Evolutionary conservation across 1,284 basidiomycete species (phyloP).

Genomic region (Leccinum subfulvum): DNA sequence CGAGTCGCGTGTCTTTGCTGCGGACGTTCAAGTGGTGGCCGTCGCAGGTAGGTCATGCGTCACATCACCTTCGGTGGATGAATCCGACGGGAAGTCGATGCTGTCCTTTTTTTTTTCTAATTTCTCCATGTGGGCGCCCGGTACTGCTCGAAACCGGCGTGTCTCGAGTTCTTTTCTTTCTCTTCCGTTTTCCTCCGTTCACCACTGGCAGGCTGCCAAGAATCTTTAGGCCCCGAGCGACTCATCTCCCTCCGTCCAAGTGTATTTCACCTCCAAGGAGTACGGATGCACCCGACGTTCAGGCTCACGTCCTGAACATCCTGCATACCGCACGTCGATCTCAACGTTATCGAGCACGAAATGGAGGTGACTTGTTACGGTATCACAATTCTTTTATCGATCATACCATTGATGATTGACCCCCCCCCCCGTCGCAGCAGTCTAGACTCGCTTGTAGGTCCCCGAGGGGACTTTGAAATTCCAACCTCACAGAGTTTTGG

Average conservation of each 20-base stretch:
- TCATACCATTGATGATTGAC: slow-evolving; percentile 14
- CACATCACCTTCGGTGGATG: slow-evolving; percentile 1
- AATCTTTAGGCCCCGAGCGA: slow-evolving; percentile 15
- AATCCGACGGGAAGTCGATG: slow-evolving; percentile 6
- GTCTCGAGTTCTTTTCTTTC: background rate
- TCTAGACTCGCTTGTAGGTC: slow-evolving; percentile 39
- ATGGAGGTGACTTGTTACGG: slow-evolving; percentile 20
- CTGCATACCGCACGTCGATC: slow-evolving; percentile 18
- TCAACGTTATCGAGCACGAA: slow-evolving; percentile 19
- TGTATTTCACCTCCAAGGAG: slow-evolving; percentile 14
- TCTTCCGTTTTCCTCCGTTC: background rate
- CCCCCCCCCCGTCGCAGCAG: slow-evolving; percentile 9
- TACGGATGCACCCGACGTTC: slow-evolving; percentile 13
- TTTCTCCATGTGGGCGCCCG: slow-evolving; percentile 1
- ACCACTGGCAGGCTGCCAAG: slow-evolving; percentile 15
- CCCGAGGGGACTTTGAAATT: slow-evolving; percentile 41
- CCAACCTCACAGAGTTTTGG: slow-evolving; percentile 46
- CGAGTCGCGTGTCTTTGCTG: slow-evolving; percentile 6
- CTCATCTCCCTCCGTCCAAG: slow-evolving; percentile 14
- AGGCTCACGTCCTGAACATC: slow-evolving; percentile 19
- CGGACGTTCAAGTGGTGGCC: slow-evolving; percentile 11
- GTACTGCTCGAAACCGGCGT: background rate
- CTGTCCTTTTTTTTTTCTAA: slow-evolving; percentile 6
- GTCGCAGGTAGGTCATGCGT: slow-evolving; percentile 6
- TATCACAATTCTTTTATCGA: slow-evolving; percentile 16